Evolutionary conservation across 495 filamentous ascomycete genomes (phyloP).

Genomic region (Collariella sp.): DNA sequence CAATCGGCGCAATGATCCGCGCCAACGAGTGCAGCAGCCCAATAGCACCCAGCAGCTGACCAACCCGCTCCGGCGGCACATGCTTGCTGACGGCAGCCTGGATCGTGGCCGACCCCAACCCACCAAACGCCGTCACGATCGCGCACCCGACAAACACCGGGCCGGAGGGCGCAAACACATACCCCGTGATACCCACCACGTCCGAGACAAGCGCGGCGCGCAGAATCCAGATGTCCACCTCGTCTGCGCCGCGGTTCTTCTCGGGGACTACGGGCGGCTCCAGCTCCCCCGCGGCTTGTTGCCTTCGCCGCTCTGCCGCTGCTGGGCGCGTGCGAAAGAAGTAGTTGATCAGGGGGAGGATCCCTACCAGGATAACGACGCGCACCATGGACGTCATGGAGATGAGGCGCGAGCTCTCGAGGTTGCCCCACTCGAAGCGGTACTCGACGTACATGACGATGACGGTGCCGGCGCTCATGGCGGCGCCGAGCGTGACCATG

Average conservation of each 20-base stretch:
- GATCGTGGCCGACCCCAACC: constrained; percentile 74
- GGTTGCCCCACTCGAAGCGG: constrained; percentile 72
- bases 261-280: constrained; percentile 29
- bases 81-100: constrained; percentile 84
- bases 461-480: constrained; percentile 70
- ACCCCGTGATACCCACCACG: constrained; percentile 65
- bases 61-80: constrained; percentile 69
- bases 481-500: constrained; percentile 66
- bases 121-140: constrained; percentile 63
- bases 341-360: constrained; percentile 65
- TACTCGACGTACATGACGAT: constrained; percentile 71
- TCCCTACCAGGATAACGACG: constrained; percentile 60
- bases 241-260: constrained; percentile 61
- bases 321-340: constrained; percentile 49
- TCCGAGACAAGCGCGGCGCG: constrained; percentile 72
- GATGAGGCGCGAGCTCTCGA: constrained; percentile 69
- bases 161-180: constrained; percentile 50
- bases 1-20: constrained; percentile 64
- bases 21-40: constrained; percentile 80
- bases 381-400: constrained; percentile 65
- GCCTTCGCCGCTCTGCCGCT: constrained; percentile 24
- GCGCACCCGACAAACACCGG: constrained; percentile 57
- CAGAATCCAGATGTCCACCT: constrained; percentile 68
- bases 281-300: too few relatives aligned
- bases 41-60: constrained; percentile 76